A percentile compares a stretch with the other conserved stretches of the same genome.
Conservation (phyloP, 768 basidiomycete genomes). For the Leccinum imitatum region DNA sequence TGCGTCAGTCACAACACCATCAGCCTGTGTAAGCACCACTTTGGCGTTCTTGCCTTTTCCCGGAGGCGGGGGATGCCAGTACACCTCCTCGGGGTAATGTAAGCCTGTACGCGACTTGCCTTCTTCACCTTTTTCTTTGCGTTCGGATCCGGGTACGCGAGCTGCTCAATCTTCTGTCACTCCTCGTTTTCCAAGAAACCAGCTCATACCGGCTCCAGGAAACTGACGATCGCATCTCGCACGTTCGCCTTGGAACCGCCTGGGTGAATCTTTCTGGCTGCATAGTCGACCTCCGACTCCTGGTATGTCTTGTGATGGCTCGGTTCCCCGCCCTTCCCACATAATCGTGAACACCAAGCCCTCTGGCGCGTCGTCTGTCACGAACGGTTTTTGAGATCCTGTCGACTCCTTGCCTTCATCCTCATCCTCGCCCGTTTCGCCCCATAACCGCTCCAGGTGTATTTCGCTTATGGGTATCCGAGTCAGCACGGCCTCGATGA, state of each 20-base stretch:
- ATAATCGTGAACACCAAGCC: conserved; percentile 81
- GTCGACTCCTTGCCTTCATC: conserved; percentile 41
- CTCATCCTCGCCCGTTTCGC: conserved; percentile 40
- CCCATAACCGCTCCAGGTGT: conserved; percentile 56
- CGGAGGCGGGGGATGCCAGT: conserved; percentile 74
- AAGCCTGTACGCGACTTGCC: conserved; percentile 11
- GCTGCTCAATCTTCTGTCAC: conserved; percentile 72
- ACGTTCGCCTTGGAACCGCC: conserved; percentile 85
- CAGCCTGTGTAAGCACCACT: not conserved
- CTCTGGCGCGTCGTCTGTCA: conserved; percentile 64
- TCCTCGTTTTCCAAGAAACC: conserved; percentile 75
- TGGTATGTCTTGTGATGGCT: conserved; percentile 70
- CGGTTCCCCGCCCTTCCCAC: conserved; percentile 71
- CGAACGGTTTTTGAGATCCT: conserved; percentile 62
- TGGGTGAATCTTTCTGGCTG: conserved; percentile 77
- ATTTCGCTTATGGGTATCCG: conserved; percentile 85
- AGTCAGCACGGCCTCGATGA: conserved; percentile 82
- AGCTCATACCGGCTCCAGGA: conserved; percentile 80
- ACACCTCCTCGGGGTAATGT: conserved; percentile 53
- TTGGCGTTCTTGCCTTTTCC: conserved; percentile 64
- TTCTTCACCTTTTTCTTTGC: conserved; percentile 59
- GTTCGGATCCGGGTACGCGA: conserved; percentile 83
- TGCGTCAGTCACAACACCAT: no score
- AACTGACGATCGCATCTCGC: conserved; percentile 63
- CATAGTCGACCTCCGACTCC: conserved; percentile 72